Evolutionary conservation across 495 filamentous ascomycete genomes (phyloP).

Genomic region (Physcia stellaris): DNA sequence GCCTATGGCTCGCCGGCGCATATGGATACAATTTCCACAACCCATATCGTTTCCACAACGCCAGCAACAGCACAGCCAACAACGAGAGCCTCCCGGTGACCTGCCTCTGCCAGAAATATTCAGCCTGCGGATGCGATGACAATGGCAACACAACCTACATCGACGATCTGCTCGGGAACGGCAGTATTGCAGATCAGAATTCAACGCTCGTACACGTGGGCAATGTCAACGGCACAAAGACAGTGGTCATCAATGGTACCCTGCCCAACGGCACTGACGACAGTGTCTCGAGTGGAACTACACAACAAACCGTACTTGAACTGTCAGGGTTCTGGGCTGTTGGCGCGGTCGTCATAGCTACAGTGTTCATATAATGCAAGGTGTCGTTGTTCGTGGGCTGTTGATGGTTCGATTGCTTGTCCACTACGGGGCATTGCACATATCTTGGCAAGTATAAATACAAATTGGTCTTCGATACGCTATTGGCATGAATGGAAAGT

Average conservation of each 20-base stretch:
- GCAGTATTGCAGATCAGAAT: constrained; percentile 43
- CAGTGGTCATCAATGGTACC: constrained; percentile 73
- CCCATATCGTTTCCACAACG: constrained; percentile 50
- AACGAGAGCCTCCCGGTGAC: constrained; percentile 45
- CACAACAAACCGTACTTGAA: constrained; percentile 24
- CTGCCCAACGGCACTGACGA: constrained; percentile 69
- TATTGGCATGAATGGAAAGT: too few species aligned
- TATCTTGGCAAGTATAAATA: not conserved
- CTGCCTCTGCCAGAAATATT: constrained; percentile 60
- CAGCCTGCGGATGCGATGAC: constrained; percentile 72
- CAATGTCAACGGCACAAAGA: constrained; percentile 59
- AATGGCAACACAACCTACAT: constrained; percentile 46
- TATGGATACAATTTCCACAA: constrained; percentile 57
- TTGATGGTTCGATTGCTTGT: constrained; percentile 14
- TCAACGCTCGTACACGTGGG: constrained; percentile 47
- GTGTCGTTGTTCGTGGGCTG: too few species aligned
- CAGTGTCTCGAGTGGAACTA: constrained; percentile 19
- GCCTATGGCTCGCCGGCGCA: constrained; percentile 48
- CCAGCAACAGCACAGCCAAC: constrained; percentile 23
- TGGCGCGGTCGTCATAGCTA: constrained; percentile 35
- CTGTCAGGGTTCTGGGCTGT: constrained; percentile 50
- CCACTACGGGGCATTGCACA: not conserved
- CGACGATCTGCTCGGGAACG: constrained; percentile 51
- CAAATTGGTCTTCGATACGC: not conserved
- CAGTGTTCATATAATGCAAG: constrained; percentile 34